A percentile compares a stretch with the other conserved stretches of the same genome.
Conservation (phyloP, 148 eudicot species). For the Rhododendron molle region DNA sequence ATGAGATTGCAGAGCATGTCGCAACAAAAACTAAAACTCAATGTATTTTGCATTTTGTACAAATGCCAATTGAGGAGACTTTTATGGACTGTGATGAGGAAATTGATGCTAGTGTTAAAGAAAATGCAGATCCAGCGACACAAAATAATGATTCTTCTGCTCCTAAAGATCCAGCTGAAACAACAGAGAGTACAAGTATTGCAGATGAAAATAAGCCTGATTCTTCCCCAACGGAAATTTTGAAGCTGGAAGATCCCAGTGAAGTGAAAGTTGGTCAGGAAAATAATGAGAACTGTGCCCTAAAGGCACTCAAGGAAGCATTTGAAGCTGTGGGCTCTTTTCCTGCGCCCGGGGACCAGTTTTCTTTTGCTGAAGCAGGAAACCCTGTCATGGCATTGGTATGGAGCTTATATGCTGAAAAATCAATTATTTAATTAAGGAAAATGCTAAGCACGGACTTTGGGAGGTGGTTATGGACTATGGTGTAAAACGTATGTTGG, state of each 20-base stretch:
- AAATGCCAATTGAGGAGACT: slow-evolving; percentile 93
- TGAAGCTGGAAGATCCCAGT: slow-evolving; percentile 29
- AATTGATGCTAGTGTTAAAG: slow-evolving; percentile 26
- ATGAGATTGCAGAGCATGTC: slow-evolving; percentile 97
- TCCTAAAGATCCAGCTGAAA: slow-evolving; percentile 42
- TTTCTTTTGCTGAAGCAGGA: slow-evolving; percentile 87
- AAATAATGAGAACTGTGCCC: slow-evolving; percentile 39
- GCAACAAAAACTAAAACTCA: slow-evolving; percentile 98
- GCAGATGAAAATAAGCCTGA: slow-evolving; percentile 34
- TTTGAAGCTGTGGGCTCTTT: slow-evolving; percentile 73
- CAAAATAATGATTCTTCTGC: slow-evolving; percentile 30
- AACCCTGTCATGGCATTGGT: slow-evolving; percentile 97
- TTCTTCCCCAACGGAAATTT: slow-evolving; percentile 36
- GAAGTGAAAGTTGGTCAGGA: slow-evolving; percentile 25
- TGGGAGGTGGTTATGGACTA: not conserved
- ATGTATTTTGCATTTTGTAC: slow-evolving; percentile 92
- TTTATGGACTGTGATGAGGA: slow-evolving; percentile 55
- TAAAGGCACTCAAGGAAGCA: slow-evolving; percentile 86
- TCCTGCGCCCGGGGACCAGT: slow-evolving; percentile 38
- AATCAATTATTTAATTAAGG: not conserved
- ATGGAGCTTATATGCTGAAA: slow-evolving; percentile 6
- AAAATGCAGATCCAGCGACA: slow-evolving; percentile 35
- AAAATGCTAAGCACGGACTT: not conserved
- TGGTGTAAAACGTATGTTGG: not conserved
- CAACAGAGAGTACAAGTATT: slow-evolving; percentile 30